These are phyloP conservation scores for Carex cristatella DNA, from an alignment of 176 grass and related monocot species.

Conservation along the genomic window DNA sequence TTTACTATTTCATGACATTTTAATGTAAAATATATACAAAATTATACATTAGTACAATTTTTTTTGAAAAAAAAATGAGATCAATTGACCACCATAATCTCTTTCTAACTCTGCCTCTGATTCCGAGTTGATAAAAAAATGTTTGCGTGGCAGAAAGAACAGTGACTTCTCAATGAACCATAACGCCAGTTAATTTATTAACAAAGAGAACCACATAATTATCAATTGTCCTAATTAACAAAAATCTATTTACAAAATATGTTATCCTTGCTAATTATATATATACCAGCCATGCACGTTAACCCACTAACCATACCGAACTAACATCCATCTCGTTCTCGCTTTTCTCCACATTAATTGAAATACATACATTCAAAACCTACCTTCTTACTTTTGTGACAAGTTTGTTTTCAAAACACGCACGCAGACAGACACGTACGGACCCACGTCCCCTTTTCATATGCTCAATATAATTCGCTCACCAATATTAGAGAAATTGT, in stretches of 20 bases:
- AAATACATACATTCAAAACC: not conserved
- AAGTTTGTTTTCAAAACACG: not conserved
- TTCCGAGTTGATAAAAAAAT: too few relatives aligned
- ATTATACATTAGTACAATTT: too few relatives aligned
- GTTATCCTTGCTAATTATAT: not conserved
- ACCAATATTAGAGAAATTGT: not conserved
- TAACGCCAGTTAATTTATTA: too few relatives aligned
- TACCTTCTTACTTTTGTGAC: not conserved
- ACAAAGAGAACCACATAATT: too few relatives aligned
- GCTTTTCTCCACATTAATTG: not conserved
- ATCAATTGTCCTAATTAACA: not conserved
- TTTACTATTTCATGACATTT: too few relatives aligned
- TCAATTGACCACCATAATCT: too few relatives aligned
- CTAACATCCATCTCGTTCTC: not conserved
- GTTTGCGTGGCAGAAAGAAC: too few relatives aligned
- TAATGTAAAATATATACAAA: too few relatives aligned
- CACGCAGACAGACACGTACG: not conserved
- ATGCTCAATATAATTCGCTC: not conserved
- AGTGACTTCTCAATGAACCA: too few relatives aligned
- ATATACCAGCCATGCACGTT: not conserved
- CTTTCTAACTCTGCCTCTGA: too few relatives aligned
- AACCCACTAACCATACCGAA: not conserved
- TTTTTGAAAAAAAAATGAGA: too few relatives aligned
- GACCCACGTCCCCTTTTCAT: not conserved
- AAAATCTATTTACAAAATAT: not conserved